These are phyloP conservation scores for Ogataea nonfermentans DNA, from an alignment of 805 yeast species.

Conservation along the genomic window DNA sequence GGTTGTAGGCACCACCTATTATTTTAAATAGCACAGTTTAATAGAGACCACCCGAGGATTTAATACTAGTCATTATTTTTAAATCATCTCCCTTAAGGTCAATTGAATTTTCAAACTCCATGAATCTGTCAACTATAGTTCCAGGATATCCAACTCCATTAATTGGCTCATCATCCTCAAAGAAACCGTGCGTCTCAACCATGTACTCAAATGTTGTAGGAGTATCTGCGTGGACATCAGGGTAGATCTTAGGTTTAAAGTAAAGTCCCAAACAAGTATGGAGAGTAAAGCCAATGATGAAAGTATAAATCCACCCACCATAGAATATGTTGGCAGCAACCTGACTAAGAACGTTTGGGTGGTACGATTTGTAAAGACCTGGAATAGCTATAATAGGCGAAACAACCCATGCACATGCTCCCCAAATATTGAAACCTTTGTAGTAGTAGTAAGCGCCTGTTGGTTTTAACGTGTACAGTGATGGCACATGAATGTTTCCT, in stretches of 20 bases:
- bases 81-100: no score
- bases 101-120: no score
- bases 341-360: conserved; percentile 16
- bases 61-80: no score
- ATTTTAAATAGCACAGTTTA: no score
- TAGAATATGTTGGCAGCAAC: conserved; percentile 23
- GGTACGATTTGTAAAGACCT: conserved; percentile 29
- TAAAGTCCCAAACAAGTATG: conserved; percentile 16
- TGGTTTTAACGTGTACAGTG: conserved; percentile 18
- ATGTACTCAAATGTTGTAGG: conserved; percentile 26
- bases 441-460: conserved; percentile 19
- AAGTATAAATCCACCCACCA: conserved; percentile 28
- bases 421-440: conserved; percentile 22
- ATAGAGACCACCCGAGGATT: no score
- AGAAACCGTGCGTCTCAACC: conserved; percentile 23
- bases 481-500: conserved; percentile 24
- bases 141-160: conserved; percentile 27
- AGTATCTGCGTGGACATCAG: conserved; percentile 20
- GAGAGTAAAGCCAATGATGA: conserved; percentile 16
- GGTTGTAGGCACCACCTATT: no score
- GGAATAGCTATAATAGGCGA: conserved; percentile 29
- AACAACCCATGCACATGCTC: conserved; percentile 17
- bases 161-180: conserved; percentile 27
- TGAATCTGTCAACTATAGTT: conserved; percentile 19
- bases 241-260: conserved; percentile 23